These are phyloP conservation scores for Castanea crenata DNA, from an alignment of 306 rosid genomes.

Conservation along the genomic window DNA sequence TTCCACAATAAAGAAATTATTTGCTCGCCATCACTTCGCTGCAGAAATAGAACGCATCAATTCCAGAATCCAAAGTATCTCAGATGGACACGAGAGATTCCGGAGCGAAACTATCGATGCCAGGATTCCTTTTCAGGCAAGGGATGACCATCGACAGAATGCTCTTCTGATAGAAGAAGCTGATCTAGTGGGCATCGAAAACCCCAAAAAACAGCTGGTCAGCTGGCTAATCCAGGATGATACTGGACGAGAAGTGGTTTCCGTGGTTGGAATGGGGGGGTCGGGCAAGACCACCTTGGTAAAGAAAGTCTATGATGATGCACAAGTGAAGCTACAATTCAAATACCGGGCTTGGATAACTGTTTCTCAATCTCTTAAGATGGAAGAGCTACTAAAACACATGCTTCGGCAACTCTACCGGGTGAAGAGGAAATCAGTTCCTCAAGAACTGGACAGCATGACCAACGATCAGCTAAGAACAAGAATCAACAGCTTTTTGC, in stretches of 20 bases:
- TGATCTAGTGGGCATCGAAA: conserved; percentile 63
- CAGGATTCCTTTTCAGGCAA: background rate
- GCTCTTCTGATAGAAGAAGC: conserved; percentile 64
- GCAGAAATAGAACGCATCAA: conserved; percentile 31
- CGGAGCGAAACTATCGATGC: conserved; percentile 6
- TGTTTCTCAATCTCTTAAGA: conserved; percentile 27
- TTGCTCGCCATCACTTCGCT: conserved; percentile 38
- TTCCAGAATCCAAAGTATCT: conserved; percentile 27
- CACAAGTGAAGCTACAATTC: conserved; percentile 41
- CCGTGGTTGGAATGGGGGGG: conserved; percentile 59
- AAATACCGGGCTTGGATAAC: conserved; percentile 53
- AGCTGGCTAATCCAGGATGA: conserved; percentile 43
- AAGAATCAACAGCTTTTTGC: conserved; percentile 40
- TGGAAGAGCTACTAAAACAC: conserved; percentile 40
- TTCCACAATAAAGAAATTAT: background rate
- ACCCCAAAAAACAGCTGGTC: conserved; percentile 39
- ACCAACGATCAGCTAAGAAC: conserved; percentile 26
- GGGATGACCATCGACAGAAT: conserved; percentile 44
- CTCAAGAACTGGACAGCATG: conserved; percentile 37
- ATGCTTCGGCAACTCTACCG: conserved; percentile 41
- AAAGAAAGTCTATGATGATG: conserved; percentile 52
- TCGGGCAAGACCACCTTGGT: conserved; percentile 56
- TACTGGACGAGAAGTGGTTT: conserved; percentile 32
- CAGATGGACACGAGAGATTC: conserved; percentile 26
- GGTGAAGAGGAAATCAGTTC: conserved; percentile 46